Percentiles rank a stretch among this genome's conserved stretches.
Conservation (phyloP, 352 stramenopile genomes). For the Pythium periplocum region DNA sequence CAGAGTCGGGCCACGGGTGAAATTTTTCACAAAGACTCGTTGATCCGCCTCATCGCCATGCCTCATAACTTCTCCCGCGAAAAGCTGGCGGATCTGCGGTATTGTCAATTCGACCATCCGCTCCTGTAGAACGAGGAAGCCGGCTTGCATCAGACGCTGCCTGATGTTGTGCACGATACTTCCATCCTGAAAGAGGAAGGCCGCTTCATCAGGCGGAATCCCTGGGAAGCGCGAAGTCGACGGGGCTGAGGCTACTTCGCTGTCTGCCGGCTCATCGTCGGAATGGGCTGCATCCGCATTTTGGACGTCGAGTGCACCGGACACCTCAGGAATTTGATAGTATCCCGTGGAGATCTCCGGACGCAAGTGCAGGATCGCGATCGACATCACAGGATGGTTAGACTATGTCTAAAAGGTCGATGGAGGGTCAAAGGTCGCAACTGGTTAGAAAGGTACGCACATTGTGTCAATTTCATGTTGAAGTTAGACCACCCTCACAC, state of each 20-base stretch:
- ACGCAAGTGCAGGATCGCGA: conserved; percentile 46
- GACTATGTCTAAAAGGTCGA: too few relatives aligned
- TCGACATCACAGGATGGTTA: conserved; percentile 10
- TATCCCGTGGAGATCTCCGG: conserved; percentile 55
- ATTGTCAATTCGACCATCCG: conserved; percentile 30
- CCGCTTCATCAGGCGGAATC: conserved; percentile 33
- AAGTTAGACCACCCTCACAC: too few relatives aligned
- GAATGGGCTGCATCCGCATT: neutral
- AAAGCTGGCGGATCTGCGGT: conserved; percentile 31
- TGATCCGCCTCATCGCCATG: conserved; percentile 10
- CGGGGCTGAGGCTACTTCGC: neutral
- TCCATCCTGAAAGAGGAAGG: conserved; percentile 32
- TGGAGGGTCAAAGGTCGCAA: too few relatives aligned
- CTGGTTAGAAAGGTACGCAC: neutral
- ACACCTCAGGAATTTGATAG: conserved; percentile 28
- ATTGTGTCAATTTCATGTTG: neutral
- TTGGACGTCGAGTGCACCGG: neutral
- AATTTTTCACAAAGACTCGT: conserved; percentile 34
- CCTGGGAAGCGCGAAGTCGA: conserved; percentile 22
- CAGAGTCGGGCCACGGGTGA: conserved; percentile 59
- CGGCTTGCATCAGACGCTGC: conserved; percentile 37
- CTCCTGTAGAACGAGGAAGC: conserved; percentile 45
- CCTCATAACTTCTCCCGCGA: conserved; percentile 4
- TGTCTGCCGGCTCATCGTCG: neutral
- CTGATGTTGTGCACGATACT: conserved; percentile 32